phyloP scores from a whole-genome alignment of 306 rosid genomes.

The Oemleria cerasiformis region DNA sequence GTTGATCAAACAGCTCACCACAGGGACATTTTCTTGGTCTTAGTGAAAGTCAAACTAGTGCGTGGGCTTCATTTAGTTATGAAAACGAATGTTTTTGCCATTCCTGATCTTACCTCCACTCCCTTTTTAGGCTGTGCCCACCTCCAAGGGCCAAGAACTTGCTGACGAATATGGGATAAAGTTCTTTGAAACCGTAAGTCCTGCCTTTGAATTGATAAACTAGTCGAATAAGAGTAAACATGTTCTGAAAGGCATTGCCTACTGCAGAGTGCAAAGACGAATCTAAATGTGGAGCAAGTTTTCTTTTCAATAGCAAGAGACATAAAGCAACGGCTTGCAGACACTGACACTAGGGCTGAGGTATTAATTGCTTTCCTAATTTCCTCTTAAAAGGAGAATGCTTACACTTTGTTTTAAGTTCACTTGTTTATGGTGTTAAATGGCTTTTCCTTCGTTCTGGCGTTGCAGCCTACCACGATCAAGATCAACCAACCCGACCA shows the following conservation, averaged over 20 bases:
- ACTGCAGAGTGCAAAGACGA: slow-evolving; percentile 88
- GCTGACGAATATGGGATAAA: slow-evolving; percentile 94
- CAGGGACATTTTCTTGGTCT: background rate
- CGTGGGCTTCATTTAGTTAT: background rate
- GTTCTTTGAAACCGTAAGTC: slow-evolving; percentile 94
- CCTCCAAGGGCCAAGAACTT: slow-evolving; percentile 93
- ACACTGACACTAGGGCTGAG: slow-evolving; percentile 65
- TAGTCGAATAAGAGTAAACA: slow-evolving; percentile 2
- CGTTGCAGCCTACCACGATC: slow-evolving; percentile 64
- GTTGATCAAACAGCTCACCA: background rate
- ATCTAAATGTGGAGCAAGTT: slow-evolving; percentile 90
- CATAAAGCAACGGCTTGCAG: slow-evolving; percentile 85
- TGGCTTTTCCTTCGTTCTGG: slow-evolving; percentile 14
- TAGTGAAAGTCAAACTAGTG: background rate
- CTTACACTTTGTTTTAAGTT: background rate
- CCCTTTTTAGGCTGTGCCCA: slow-evolving; percentile 71
- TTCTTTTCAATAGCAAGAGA: slow-evolving; percentile 89
- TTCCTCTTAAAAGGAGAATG: background rate
- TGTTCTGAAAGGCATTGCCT: slow-evolving; percentile 18
- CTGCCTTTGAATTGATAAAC: slow-evolving; percentile 14
- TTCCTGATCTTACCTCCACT: background rate
- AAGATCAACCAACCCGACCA: slow-evolving; percentile 63
- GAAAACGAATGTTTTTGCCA: background rate
- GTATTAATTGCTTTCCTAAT: slow-evolving; percentile 30
- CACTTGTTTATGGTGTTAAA: background rate